A percentile compares a stretch with the other conserved stretches of the same genome.
phyloP scores from a whole-genome alignment of 2,329 filamentous ascomycete genomes.

The Hysterium pulicare region DNA sequence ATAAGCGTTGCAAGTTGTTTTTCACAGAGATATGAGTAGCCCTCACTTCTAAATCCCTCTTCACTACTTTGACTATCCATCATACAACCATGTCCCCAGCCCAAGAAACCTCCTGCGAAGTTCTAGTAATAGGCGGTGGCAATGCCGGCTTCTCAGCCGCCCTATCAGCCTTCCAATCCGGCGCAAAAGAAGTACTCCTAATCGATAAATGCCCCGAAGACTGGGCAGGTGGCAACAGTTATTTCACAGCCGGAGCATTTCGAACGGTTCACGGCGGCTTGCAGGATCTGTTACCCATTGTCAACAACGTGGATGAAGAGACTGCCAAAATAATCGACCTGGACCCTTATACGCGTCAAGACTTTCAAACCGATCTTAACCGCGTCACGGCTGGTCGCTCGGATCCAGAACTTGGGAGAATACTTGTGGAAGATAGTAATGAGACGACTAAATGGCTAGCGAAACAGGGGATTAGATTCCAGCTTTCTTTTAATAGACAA shows the following conservation, averaged over 20 bases:
- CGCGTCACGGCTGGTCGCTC: conserved; percentile 56
- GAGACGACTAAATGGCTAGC: conserved; percentile 55
- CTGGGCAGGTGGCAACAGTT: conserved; percentile 63
- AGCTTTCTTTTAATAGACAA: conserved; percentile 63
- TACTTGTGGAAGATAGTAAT: conserved; percentile 53
- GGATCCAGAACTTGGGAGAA: conserved; percentile 47
- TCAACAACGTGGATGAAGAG: conserved; percentile 54
- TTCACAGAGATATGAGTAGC: no score
- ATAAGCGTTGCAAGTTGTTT: no score
- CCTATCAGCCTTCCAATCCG: conserved; percentile 51
- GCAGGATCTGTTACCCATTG: conserved; percentile 56
- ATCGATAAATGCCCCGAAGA: conserved; percentile 58
- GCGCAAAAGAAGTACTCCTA: conserved; percentile 48
- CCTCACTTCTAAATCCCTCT: not conserved
- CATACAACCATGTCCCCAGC: not conserved
- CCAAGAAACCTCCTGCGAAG: conserved; percentile 15
- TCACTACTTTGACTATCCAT: not conserved
- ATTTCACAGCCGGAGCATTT: conserved; percentile 64
- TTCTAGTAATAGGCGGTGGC: conserved; percentile 59
- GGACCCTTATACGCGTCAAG: conserved; percentile 50
- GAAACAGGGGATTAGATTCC: conserved; percentile 53
- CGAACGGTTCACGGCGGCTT: conserved; percentile 57
- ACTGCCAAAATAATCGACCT: conserved; percentile 55
- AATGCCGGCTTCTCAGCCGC: conserved; percentile 64
- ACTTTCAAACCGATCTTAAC: conserved; percentile 57